Percentiles rank a stretch among this genome's conserved stretches.
Evolutionary conservation across 2,329 filamentous ascomycete genomes (phyloP).

Genomic region (Pestalotiopsis sp.): DNA sequence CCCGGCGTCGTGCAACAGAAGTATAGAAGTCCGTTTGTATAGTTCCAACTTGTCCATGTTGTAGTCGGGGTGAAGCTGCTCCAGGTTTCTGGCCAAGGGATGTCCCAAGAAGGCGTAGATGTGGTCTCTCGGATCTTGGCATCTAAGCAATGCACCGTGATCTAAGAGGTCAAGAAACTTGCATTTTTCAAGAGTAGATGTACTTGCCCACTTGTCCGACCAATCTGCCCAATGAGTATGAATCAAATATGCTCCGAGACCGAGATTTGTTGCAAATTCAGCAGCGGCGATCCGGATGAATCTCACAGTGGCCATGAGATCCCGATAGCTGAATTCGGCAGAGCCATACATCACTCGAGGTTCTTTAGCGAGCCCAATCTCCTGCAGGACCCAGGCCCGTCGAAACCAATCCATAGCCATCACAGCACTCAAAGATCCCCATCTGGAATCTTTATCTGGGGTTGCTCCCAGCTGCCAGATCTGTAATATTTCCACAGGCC

Average conservation of each 20-base stretch:
- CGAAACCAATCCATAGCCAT: conserved; percentile 1
- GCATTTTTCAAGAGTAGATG: neutral
- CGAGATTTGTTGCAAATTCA: neutral
- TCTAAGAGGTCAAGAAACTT: conserved; percentile 14
- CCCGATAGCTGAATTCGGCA: conserved; percentile 14
- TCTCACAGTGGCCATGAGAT: neutral
- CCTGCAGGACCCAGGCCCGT: conserved; percentile 12
- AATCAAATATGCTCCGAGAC: neutral
- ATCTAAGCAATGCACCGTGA: conserved; percentile 8
- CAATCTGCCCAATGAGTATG: conserved; percentile 13
- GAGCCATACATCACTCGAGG: conserved; percentile 12
- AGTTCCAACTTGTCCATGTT: conserved; percentile 2
- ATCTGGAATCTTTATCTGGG: neutral
- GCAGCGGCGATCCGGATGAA: neutral
- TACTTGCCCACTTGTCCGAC: neutral
- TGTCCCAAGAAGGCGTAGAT: conserved; percentile 14
- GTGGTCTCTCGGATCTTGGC: conserved; percentile 13
- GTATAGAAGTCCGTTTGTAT: neutral
- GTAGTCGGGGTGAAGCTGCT: conserved; percentile 8
- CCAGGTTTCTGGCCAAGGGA: neutral
- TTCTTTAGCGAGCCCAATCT: conserved; percentile 11
- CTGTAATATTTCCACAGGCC: too few species aligned
- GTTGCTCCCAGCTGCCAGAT: neutral
- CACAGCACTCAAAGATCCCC: neutral
- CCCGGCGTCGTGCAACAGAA: conserved; percentile 9